Evolutionary conservation across 2,329 filamentous ascomycete genomes (phyloP).

Genomic region (Pleoardoris graminearum): DNA sequence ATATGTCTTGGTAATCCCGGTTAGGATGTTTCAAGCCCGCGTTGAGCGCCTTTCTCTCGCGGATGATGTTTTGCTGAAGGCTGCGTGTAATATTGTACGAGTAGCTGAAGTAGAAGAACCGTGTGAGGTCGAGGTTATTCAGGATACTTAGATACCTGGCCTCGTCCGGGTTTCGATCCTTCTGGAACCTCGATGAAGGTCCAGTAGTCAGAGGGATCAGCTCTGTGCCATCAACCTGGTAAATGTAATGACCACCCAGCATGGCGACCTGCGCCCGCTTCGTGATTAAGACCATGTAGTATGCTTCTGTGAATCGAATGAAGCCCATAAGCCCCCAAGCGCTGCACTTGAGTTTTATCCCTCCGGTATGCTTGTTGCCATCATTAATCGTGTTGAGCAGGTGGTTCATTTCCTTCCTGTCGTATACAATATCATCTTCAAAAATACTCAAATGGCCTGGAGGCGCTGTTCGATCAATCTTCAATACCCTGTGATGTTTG

Average conservation of each 20-base stretch:
- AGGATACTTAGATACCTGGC: slow-evolving; percentile 85
- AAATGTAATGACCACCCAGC: slow-evolving; percentile 93
- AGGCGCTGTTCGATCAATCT: slow-evolving; percentile 88
- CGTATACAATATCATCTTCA: slow-evolving; percentile 95
- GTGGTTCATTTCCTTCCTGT: slow-evolving; percentile 87
- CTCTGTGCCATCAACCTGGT: slow-evolving; percentile 93
- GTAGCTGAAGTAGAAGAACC: slow-evolving; percentile 98
- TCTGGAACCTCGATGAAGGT: slow-evolving; percentile 66
- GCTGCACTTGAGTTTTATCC: slow-evolving; percentile 84
- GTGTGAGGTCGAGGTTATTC: slow-evolving; percentile 85
- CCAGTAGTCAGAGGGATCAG: slow-evolving; percentile 82
- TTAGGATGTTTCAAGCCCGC: slow-evolving; percentile 64
- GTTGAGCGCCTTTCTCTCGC: slow-evolving; percentile 72
- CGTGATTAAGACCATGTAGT: slow-evolving; percentile 96
- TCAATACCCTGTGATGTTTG: slow-evolving; percentile 84
- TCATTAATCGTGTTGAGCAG: slow-evolving; percentile 94
- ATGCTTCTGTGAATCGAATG: slow-evolving; percentile 91
- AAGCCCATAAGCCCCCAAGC: slow-evolving; percentile 95
- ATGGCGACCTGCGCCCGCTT: slow-evolving; percentile 96
- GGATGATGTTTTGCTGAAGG: slow-evolving; percentile 86
- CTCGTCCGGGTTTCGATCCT: slow-evolving; percentile 87
- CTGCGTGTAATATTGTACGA: slow-evolving; percentile 95
- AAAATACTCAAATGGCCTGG: slow-evolving; percentile 78
- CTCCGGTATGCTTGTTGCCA: slow-evolving; percentile 87
- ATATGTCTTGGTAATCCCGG: slow-evolving; percentile 86